A percentile compares a stretch with the other conserved stretches of the same genome.
These are phyloP conservation scores for Picea glauca DNA, from an alignment of 75 land plant genomes.

Conservation along the genomic window DNA sequence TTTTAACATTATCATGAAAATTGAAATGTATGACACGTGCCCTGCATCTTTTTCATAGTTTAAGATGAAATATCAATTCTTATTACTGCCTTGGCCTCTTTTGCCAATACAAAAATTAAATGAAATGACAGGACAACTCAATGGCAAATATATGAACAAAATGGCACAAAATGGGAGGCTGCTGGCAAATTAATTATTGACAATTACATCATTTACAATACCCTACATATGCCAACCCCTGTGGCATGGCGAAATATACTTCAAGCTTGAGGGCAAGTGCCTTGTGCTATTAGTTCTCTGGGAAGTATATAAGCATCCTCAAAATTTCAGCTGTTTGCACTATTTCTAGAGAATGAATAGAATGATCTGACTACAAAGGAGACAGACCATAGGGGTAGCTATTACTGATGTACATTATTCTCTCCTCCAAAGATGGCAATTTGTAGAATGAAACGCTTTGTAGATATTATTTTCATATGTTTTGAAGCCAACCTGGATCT, in stretches of 20 bases:
- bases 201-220: slow-evolving; percentile 9
- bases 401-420: not conserved
- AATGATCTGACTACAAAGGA: not conserved
- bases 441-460: not conserved
- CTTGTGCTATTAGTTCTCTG: not conserved
- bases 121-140: not conserved
- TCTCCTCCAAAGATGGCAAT: not conserved
- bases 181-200: not conserved
- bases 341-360: not conserved
- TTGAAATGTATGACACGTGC: not conserved
- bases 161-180: not conserved
- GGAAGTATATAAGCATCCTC: not conserved
- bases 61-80: not conserved
- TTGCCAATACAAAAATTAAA: not conserved
- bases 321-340: not conserved
- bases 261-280: not conserved
- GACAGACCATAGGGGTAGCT: not conserved
- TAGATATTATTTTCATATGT: not conserved
- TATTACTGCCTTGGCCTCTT: too few species aligned
- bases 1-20: not conserved
- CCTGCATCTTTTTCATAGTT: not conserved
- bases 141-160: not conserved
- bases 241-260: not conserved
- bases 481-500: not conserved
- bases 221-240: not conserved